These are phyloP conservation scores for Trichoderma citrinoviride DNA, from an alignment of 2,329 filamentous ascomycete species.

Conservation along the genomic window DNA sequence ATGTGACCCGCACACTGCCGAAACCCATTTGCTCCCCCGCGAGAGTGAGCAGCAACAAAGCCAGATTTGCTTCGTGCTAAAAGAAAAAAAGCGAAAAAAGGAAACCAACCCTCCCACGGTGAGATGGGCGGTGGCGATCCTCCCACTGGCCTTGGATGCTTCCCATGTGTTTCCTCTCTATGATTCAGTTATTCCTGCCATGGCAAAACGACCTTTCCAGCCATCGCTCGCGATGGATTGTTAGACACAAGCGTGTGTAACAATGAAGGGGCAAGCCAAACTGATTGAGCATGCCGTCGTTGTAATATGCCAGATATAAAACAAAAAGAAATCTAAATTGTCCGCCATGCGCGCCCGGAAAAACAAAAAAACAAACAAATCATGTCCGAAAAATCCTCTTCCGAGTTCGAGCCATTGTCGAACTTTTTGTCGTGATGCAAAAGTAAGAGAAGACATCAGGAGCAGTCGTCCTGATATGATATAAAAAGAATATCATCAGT, in stretches of 20 bases:
- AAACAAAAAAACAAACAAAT: constrained; percentile 7
- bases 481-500: constrained; percentile 30
- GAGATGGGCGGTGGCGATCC: constrained; percentile 13
- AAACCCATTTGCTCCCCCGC: constrained; percentile 29
- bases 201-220: constrained; percentile 36
- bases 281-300: constrained; percentile 29
- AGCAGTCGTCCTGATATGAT: constrained; percentile 28
- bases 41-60: constrained; percentile 25
- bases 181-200: constrained; percentile 24
- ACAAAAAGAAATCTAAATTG: constrained; percentile 24
- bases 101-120: constrained; percentile 14
- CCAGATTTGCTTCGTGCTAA: constrained; percentile 5
- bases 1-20: constrained; percentile 36
- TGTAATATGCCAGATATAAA: constrained; percentile 27
- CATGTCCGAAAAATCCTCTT: constrained; percentile 18
- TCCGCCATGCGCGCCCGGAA: constrained; percentile 31
- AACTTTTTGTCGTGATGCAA: constrained; percentile 36
- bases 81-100: constrained; percentile 16
- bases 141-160: not conserved
- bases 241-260: constrained; percentile 53
- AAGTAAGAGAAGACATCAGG: constrained; percentile 19
- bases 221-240: constrained; percentile 39
- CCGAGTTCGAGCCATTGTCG: constrained; percentile 23
- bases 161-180: constrained; percentile 12
- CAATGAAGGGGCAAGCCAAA: constrained; percentile 39